Evolutionary conservation across 106 monocot species (phyloP).

Genomic region (Phalaenopsis equestris): DNA sequence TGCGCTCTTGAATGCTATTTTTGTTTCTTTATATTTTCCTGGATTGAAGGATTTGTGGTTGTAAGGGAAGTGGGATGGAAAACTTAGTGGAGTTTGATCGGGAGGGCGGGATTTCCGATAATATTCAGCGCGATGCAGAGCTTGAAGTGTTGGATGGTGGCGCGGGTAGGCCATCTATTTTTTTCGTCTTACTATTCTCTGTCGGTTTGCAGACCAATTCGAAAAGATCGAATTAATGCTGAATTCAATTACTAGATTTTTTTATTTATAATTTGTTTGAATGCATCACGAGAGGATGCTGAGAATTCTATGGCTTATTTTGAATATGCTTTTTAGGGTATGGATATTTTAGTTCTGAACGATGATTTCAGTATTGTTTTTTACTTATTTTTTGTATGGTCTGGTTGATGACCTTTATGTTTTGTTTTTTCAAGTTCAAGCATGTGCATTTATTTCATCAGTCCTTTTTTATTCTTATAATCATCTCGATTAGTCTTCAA

Average conservation of each 20-base stretch:
- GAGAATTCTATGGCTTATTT: neutral
- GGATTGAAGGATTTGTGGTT: neutral
- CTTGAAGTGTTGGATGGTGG: neutral
- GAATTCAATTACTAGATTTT: neutral
- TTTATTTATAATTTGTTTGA: neutral
- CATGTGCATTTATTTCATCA: neutral
- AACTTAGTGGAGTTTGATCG: neutral
- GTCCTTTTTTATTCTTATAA: neutral
- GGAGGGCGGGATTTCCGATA: constrained; percentile 1
- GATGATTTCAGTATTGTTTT: neutral
- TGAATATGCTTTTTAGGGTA: neutral
- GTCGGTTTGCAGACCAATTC: neutral
- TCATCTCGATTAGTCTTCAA: neutral
- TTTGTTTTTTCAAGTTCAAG: neutral
- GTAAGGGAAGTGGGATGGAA: neutral
- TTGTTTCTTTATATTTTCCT: neutral
- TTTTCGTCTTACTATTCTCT: neutral
- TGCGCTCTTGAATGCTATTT: neutral
- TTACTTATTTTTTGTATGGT: neutral
- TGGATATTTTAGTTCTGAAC: neutral
- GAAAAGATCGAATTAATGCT: neutral
- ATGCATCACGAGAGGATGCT: neutral
- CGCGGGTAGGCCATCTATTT: neutral
- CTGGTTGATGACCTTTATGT: neutral
- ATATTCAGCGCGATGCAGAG: neutral